These are phyloP conservation scores for Echria macrotheca DNA, from an alignment of 495 filamentous ascomycete genomes.

Conservation along the genomic window DNA sequence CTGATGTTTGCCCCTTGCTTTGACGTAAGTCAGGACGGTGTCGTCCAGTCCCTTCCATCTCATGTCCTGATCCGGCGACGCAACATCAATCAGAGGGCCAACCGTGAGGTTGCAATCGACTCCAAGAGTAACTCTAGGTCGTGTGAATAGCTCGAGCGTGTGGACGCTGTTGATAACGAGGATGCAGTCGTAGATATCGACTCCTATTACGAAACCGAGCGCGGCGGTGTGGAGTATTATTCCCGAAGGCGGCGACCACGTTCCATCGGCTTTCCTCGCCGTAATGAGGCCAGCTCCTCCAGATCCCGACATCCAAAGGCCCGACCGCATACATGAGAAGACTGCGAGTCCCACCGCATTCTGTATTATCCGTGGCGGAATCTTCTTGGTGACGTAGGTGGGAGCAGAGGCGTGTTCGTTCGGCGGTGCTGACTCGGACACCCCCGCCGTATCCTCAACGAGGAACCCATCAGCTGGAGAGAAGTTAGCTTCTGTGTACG, in stretches of 20 bases:
- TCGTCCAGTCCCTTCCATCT: slow-evolving; percentile 50
- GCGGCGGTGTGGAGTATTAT: slow-evolving; percentile 83
- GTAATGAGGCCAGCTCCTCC: slow-evolving; percentile 80
- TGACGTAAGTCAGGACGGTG: slow-evolving; percentile 83
- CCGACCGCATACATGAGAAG: slow-evolving; percentile 90
- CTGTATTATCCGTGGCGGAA: slow-evolving; percentile 73
- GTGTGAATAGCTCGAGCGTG: slow-evolving; percentile 75
- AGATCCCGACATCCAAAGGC: slow-evolving; percentile 84
- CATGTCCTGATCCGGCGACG: slow-evolving; percentile 68
- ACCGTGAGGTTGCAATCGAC: slow-evolving; percentile 71
- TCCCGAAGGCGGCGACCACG: slow-evolving; percentile 84
- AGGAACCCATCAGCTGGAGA: slow-evolving; percentile 38
- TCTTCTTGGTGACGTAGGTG: slow-evolving; percentile 66
- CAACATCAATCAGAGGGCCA: slow-evolving; percentile 73
- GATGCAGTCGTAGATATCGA: slow-evolving; percentile 91
- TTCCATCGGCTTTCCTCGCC: slow-evolving; percentile 71
- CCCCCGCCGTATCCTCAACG: slow-evolving; percentile 13
- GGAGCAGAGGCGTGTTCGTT: slow-evolving; percentile 31
- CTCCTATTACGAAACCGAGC: slow-evolving; percentile 80
- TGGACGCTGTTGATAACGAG: slow-evolving; percentile 81
- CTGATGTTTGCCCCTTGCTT: slow-evolving; percentile 78
- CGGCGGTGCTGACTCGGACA: slow-evolving; percentile 20
- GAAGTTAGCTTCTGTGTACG: neutral
- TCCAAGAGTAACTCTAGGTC: slow-evolving; percentile 69
- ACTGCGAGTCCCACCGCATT: slow-evolving; percentile 83